Evolutionary conservation across 1,284 basidiomycete genomes (phyloP).

Genomic region (Xerocomus minutiporus): DNA sequence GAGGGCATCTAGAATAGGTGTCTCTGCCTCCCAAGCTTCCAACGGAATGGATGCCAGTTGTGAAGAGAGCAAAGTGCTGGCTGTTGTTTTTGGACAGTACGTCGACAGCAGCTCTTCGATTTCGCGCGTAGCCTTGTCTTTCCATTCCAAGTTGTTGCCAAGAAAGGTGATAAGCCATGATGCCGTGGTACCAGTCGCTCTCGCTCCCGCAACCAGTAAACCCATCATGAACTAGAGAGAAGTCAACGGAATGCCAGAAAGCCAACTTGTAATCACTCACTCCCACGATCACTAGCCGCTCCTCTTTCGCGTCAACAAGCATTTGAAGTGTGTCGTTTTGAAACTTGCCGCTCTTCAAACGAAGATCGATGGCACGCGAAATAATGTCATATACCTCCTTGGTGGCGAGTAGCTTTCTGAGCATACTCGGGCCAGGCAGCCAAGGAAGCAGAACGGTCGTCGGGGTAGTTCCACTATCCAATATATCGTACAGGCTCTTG

Average conservation of each 20-base stretch:
- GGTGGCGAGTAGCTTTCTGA: conserved; percentile 62
- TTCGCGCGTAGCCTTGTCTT: conserved; percentile 51
- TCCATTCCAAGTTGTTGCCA: conserved; percentile 60
- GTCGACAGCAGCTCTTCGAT: conserved; percentile 57
- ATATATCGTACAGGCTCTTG: conserved; percentile 56
- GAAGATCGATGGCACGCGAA: conserved; percentile 47
- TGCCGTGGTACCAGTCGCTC: conserved; percentile 72
- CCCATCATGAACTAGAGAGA: conserved; percentile 68
- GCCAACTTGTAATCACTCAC: conserved; percentile 39
- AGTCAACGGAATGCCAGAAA: conserved; percentile 19
- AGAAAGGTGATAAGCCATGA: conserved; percentile 70
- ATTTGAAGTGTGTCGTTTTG: conserved; percentile 67
- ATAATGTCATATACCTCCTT: conserved; percentile 70
- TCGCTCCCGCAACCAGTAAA: conserved; percentile 65
- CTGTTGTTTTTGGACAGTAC: conserved; percentile 29
- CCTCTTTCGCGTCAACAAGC: conserved; percentile 63
- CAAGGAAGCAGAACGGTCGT: conserved; percentile 66
- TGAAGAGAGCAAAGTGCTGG: conserved; percentile 37
- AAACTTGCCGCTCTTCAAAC: conserved; percentile 50
- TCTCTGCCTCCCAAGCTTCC: conserved; percentile 62
- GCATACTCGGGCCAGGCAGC: conserved; percentile 66
- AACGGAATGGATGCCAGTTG: conserved; percentile 57
- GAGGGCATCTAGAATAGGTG: conserved; percentile 63
- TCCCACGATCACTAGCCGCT: conserved; percentile 61
- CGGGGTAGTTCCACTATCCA: conserved; percentile 67